These are phyloP conservation scores for Solanum sitiens DNA, from an alignment of 257 asterid species.

Conservation along the genomic window DNA sequence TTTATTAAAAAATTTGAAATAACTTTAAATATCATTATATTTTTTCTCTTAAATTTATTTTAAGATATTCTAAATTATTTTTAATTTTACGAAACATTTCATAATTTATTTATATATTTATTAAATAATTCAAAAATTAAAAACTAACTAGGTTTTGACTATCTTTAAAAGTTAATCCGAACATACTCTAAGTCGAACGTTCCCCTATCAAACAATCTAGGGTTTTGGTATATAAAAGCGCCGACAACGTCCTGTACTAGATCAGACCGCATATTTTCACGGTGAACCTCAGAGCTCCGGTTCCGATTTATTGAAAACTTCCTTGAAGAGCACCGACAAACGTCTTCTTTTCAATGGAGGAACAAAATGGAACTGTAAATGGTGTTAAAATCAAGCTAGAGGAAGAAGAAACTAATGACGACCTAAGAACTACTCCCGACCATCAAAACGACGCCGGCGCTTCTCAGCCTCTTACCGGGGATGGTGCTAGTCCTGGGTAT, in stretches of 20 bases:
- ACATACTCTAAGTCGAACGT: background rate
- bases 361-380: background rate
- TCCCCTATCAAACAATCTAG: background rate
- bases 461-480: constrained; percentile 29
- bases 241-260: background rate
- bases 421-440: background rate
- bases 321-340: background rate
- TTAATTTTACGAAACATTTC: too few species aligned
- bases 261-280: background rate
- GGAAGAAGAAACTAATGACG: background rate
- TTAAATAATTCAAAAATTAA: too few species aligned
- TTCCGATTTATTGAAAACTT: background rate
- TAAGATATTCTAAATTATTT: too few species aligned
- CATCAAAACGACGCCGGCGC: constrained; percentile 3
- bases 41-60: too few species aligned
- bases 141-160: too few species aligned
- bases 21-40: too few species aligned
- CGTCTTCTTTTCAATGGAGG: background rate
- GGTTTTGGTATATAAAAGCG: background rate
- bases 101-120: too few species aligned
- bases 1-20: rapidly evolving
- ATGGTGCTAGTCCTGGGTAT: constrained; percentile 59
- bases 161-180: background rate
- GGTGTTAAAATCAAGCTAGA: background rate
- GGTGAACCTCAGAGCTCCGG: background rate